Base-by-base conservation (phyloP, 2,329 filamentous ascomycete species). In the Stenocarpella maydis region DNA sequence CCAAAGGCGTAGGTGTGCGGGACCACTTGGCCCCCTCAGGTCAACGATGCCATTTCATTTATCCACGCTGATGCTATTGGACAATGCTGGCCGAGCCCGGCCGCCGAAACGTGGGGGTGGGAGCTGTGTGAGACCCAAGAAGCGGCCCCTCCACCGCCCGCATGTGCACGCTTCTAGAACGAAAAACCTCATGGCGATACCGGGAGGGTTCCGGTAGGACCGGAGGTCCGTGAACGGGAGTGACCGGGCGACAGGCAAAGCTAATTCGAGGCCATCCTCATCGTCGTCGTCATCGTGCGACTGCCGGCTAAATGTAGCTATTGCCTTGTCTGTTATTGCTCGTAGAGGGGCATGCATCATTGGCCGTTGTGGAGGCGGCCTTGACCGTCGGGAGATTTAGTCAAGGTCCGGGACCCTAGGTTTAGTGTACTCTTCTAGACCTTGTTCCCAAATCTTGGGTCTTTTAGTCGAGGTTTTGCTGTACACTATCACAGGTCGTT, bases 11-110 rank as follows among this genome's bases (percentile, higher is more conserved):
- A 14, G 4, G n/a, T 53, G 15, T 61, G 53, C 39, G 26, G 53
- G 58, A 28, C 28, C n/a, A 24, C n/a, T 21, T 37, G 60, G 37
- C 26, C 58, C 34, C 41, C 10, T n/a, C 10, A 41, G 19, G 21
- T 21, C n/a, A n/a, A n/a, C n/a, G n/a, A 50, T 45, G 21, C 63
- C 26, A 67, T 67, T n/a, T 54, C n/a, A 67, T 69, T 69, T 69
- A 69, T 49, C 68, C 68, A 69, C 52, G 14, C 52, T 45, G 21
- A 28, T 34, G 41, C 61, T 47, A 60, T 67, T 67, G 63, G 68
- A 34, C 12, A n/a, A 14, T 14, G 52, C 19, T 49, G 37, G 54
- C 41, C 43, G 58, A 24, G n/a, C 12, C 58, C 34, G 34, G 58
- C 43, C 34, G 14, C 24, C 21, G 58, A 31, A 31, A 12, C 19